phyloP scores from a whole-genome alignment of 805 yeast genomes.

The Phaffomyces opuntiae region DNA sequence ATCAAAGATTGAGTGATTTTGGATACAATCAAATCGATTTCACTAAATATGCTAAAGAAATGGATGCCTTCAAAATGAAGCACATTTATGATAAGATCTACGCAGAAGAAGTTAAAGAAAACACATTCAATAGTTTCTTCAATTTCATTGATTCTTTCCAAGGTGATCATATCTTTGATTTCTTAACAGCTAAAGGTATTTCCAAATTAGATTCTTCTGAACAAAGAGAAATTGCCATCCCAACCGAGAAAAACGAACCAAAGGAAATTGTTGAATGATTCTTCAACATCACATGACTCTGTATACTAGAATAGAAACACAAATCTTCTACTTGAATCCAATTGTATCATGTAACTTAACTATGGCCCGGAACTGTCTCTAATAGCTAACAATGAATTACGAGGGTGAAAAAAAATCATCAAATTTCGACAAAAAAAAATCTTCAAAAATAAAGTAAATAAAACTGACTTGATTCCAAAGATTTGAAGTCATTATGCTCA shows the following conservation, averaged over 20 bases:
- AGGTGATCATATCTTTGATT: constrained; percentile 44
- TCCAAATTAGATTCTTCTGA: constrained; percentile 17
- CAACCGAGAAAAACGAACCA: constrained; percentile 14
- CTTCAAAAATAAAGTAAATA: no score
- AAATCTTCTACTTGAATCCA: no score
- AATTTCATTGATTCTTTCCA: constrained; percentile 80
- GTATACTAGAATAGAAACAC: neutral
- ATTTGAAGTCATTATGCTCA: constrained; percentile 3
- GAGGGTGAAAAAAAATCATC: neutral
- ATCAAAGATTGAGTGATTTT: constrained; percentile 57
- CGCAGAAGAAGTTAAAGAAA: constrained; percentile 81
- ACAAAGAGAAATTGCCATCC: constrained; percentile 16
- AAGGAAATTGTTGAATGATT: neutral
- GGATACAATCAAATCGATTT: constrained; percentile 78
- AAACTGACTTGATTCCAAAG: no score
- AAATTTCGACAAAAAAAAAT: no score
- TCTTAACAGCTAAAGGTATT: constrained; percentile 35
- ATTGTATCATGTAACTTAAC: no score
- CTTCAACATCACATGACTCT: neutral
- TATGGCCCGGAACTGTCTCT: neutral
- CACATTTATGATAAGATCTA: constrained; percentile 90
- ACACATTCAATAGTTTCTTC: constrained; percentile 84
- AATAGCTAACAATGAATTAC: neutral
- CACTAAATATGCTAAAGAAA: constrained; percentile 53
- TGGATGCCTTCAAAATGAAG: constrained; percentile 81